Base-by-base conservation (phyloP, 495 filamentous ascomycete species). In the Annulohypoxylon stygium region DNA sequence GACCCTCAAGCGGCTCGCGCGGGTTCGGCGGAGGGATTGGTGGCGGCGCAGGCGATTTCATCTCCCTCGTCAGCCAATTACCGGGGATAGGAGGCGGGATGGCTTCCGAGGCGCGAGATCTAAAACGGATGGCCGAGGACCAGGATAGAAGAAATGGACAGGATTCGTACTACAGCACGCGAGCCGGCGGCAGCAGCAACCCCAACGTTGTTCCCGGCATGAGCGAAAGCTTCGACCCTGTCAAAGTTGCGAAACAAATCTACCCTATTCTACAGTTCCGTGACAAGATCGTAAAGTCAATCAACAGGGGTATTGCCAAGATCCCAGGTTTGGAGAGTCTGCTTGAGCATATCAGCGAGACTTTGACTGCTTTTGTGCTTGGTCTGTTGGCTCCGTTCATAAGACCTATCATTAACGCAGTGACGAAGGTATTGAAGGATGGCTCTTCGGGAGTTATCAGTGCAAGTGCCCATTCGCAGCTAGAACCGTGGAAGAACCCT, bases 191-290 rank as follows among this genome's bases (percentile, higher is more conserved):
- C 14, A 89, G 84, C 61, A 77, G 73, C 50, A 86, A 85, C 67
- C 72, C 70, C n/a, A 89, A 86, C 60, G 7, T 81, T 3, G 80
- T 92, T 43, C 90, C 89, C 16, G 92, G 90, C 16, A 90, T 93
- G 85, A 89, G 82, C 75, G 85, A 90, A 20, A 90, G 89, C 74
- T 90, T 97, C 64, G 95, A 99, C 75, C 93, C 95, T 0, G 86
- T 92, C 64, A 91, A 94, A 75, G 93, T 91, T 2, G 88, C 93
- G 0, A 85, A 86, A 34, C 91, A 94, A 80, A 97, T 99, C 64
- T 98, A 98, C 75, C 96, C 96, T 0, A 97, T 99, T 67, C 87
- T 99, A 8, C 89, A 92, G 61, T 99, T 98, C 84, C 88, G 96
- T 41, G 96, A 99, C 86, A 93, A 90, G 70, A 94, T 98, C 39